These are phyloP conservation scores for Candida odintsovae DNA, from an alignment of 805 yeast genomes.

Conservation along the genomic window DNA sequence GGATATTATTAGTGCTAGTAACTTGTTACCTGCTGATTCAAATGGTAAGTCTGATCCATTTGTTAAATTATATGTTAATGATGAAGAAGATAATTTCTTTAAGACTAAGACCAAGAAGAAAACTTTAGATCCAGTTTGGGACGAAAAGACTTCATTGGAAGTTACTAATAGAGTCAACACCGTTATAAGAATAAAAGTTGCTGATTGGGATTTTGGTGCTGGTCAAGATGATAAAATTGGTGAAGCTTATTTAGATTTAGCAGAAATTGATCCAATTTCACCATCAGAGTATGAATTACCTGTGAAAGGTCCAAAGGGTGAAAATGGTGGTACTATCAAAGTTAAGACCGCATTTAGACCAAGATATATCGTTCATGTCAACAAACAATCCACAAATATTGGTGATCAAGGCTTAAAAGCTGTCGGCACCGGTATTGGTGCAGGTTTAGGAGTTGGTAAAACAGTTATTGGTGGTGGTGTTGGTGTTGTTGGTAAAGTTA, in stretches of 20 bases:
- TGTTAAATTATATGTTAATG: constrained; percentile 62
- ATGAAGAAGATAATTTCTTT: constrained; percentile 48
- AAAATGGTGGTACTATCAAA: constrained; percentile 53
- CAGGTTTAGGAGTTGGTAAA: constrained; percentile 39
- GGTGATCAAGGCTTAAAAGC: constrained; percentile 47
- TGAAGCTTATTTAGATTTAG: constrained; percentile 47
- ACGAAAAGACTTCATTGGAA: constrained; percentile 56
- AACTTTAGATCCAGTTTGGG: constrained; percentile 88
- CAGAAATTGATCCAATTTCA: constrained; percentile 54
- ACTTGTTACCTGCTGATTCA: constrained; percentile 79
- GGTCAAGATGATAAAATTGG: constrained; percentile 83
- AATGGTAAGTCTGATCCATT: constrained; percentile 95
- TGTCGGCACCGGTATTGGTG: constrained; percentile 42
- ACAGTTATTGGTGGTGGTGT: constrained; percentile 38
- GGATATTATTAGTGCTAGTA: constrained; percentile 56
- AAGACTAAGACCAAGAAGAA: constrained; percentile 80
- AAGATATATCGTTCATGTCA: constrained; percentile 49
- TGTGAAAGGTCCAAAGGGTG: constrained; percentile 36
- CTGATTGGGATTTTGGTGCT: constrained; percentile 94
- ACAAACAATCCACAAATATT: constrained; percentile 33
- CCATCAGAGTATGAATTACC: constrained; percentile 47
- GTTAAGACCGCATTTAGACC: constrained; percentile 64
- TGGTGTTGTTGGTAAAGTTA: constrained; percentile 37
- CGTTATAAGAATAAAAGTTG: constrained; percentile 48
- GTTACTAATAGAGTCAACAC: constrained; percentile 61